Evolutionary conservation across 2,329 filamentous ascomycete species (phyloP).

Genomic region (Hymenoscyphus fraxineus): DNA sequence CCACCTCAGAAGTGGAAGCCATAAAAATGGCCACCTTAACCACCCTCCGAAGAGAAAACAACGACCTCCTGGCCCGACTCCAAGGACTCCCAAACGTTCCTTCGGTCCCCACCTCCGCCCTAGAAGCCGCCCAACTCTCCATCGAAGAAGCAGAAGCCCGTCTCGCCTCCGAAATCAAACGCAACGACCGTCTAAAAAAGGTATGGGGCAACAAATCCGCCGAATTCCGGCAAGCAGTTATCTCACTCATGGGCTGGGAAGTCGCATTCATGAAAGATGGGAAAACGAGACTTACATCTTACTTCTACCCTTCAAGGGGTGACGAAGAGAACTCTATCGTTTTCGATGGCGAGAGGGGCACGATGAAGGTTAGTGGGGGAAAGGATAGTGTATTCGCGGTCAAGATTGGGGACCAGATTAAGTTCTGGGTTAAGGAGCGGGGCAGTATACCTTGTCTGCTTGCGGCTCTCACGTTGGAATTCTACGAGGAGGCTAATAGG

Average conservation of each 20-base stretch:
- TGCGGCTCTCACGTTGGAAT: slow-evolving; percentile 86
- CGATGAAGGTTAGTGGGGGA: slow-evolving; percentile 96
- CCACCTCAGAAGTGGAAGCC: slow-evolving; percentile 78
- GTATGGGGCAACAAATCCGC: slow-evolving; percentile 88
- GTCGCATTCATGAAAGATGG: slow-evolving; percentile 97
- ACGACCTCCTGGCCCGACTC: slow-evolving; percentile 73
- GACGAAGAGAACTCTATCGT: slow-evolving; percentile 68
- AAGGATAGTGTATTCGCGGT: slow-evolving; percentile 80
- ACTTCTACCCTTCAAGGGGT: slow-evolving; percentile 69
- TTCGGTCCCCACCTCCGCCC: slow-evolving; percentile 69
- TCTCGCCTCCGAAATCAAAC: slow-evolving; percentile 73
- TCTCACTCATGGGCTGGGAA: slow-evolving; percentile 87
- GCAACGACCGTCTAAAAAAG: slow-evolving; percentile 79
- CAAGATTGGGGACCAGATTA: slow-evolving; percentile 80
- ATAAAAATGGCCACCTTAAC: slow-evolving; percentile 78
- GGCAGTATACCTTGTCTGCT: slow-evolving; percentile 92
- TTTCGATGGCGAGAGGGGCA: slow-evolving; percentile 89
- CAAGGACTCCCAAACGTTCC: slow-evolving; percentile 37
- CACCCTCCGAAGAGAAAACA: slow-evolving; percentile 78
- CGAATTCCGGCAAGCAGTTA: slow-evolving; percentile 94
- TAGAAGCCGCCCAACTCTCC: slow-evolving; percentile 72
- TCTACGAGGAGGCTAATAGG: slow-evolving; percentile 65
- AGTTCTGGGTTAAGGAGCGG: slow-evolving; percentile 93
- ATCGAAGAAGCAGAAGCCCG: slow-evolving; percentile 68
- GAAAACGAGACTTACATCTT: slow-evolving; percentile 84